Conservation (phyloP, 495 filamentous ascomycete species). For the Hyaloscypha variabilis region DNA sequence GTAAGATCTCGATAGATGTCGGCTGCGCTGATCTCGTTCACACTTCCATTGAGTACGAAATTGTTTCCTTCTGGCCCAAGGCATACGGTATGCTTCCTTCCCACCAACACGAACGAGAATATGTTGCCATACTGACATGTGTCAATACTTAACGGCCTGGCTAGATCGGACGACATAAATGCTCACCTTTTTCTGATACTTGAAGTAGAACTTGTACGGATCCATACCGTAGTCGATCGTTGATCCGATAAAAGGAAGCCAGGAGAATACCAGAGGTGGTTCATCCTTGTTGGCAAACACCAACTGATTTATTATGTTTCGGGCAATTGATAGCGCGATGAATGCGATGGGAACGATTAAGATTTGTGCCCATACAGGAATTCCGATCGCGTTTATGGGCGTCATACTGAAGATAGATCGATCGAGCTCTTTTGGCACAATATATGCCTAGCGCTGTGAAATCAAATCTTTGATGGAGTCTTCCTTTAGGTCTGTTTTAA, state of each 20-base stretch:
- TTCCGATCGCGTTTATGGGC: background rate
- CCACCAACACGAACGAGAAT: slow-evolving; percentile 79
- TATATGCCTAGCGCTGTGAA: background rate
- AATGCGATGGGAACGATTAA: slow-evolving; percentile 32
- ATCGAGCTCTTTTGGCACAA: background rate
- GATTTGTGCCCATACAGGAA: background rate
- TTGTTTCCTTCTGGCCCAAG: slow-evolving; percentile 78
- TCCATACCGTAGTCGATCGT: slow-evolving; percentile 84
- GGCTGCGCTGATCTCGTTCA: slow-evolving; percentile 77
- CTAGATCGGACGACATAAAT: background rate
- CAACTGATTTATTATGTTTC: slow-evolving; percentile 69
- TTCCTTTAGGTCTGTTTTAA: background rate
- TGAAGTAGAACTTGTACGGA: slow-evolving; percentile 77
- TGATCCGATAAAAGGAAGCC: slow-evolving; percentile 77
- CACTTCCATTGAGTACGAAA: slow-evolving; percentile 83
- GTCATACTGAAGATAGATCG: background rate
- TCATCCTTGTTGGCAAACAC: slow-evolving; percentile 70
- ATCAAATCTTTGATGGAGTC: background rate
- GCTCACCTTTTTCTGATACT: slow-evolving; percentile 66
- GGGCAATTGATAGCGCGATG: slow-evolving; percentile 53
- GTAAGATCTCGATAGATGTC: slow-evolving; percentile 80
- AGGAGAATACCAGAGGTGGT: slow-evolving; percentile 82
- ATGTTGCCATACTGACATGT: slow-evolving; percentile 68
- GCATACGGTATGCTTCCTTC: slow-evolving; percentile 73
- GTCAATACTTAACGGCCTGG: background rate